Conservation (phyloP, 345 rosid genomes). For the Corymbia maculata region DNA sequence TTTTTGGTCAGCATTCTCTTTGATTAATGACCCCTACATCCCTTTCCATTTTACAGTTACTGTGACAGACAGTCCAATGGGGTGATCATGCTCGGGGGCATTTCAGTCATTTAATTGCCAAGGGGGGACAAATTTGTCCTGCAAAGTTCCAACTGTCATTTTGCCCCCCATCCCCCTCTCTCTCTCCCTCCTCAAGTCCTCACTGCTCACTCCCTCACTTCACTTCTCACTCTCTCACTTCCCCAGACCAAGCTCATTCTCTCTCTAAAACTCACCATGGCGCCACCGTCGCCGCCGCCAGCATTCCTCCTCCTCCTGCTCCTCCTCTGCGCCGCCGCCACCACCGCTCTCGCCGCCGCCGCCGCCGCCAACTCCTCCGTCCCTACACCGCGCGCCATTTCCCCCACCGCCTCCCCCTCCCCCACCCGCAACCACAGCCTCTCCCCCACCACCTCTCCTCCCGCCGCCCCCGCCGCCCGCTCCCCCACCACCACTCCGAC, state of each 20-base stretch:
- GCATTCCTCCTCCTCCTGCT: background rate
- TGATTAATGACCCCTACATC: background rate
- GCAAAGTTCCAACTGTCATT: constrained; percentile 15
- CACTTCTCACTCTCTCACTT: background rate
- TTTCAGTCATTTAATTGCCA: background rate
- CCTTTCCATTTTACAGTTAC: background rate
- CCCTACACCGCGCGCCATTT: background rate
- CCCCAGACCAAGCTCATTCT: background rate
- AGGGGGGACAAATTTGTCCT: background rate
- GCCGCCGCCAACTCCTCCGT: background rate
- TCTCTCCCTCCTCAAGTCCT: background rate
- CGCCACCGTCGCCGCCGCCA: constrained; percentile 2
- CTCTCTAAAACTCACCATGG: constrained; percentile 28
- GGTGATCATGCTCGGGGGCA: background rate
- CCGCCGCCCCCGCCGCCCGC: background rate
- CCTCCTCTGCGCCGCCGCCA: background rate
- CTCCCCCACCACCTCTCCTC: constrained; percentile 17
- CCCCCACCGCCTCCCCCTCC: constrained; percentile 3
- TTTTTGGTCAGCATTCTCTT: background rate
- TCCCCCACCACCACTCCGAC: background rate
- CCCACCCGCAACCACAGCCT: constrained; percentile 1
- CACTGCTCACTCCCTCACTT: background rate
- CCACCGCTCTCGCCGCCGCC: background rate
- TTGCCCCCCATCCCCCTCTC: background rate
- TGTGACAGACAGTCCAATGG: background rate